Base-by-base conservation (phyloP, 2,329 filamentous ascomycete species). In the Dothideomycetidae sp. region DNA sequence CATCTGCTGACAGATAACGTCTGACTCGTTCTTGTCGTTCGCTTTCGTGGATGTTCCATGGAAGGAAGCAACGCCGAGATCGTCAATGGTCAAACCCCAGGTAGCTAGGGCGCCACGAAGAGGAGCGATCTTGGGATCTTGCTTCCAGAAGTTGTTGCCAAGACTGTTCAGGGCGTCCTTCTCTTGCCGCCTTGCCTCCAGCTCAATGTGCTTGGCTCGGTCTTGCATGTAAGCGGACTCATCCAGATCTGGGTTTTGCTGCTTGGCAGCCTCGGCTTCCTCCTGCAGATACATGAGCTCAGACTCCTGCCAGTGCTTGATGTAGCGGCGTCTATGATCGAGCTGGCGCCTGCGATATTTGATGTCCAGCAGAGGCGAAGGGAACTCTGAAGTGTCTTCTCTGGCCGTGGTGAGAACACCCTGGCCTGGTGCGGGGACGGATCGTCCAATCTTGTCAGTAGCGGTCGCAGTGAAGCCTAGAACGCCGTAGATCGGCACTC, bases 21-120 rank as follows among this genome's bases (percentile, higher is more conserved):
- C 86, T 12, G 90, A 96, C 61, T 98, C 90, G 63, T 98, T 98
- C 78, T 96, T 96, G 69, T 98, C 90, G 61, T 98, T 98, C 50
- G 90, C 90, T 56, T 93, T 85, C 47, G 90, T 98, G 1, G 90
- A 96, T 29, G 90, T 98, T 53, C 90, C 90, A 67, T 98, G 90
- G 82, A 96, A 96, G 10, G 90, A 96, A 11, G 90, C 88, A 45
- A 98, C 85, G 50, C 71, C 81, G 23, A 98, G 75, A 53, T 98
- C 90, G 54, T 98, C 90, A 47, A 98, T 83, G 10, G 90, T 96
- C 39, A 98, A 78, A 56, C 88, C 90, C 90, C 90, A 98, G 9
- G 88, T 96, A 34, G 90, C 92, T 46, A 98, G 74, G 41, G 90
- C 85, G 62, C 90, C 90, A 58, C 90, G 86, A 30, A 98, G 75